Conservation (phyloP, 805 yeast genomes). For the Candida oleophila region DNA sequence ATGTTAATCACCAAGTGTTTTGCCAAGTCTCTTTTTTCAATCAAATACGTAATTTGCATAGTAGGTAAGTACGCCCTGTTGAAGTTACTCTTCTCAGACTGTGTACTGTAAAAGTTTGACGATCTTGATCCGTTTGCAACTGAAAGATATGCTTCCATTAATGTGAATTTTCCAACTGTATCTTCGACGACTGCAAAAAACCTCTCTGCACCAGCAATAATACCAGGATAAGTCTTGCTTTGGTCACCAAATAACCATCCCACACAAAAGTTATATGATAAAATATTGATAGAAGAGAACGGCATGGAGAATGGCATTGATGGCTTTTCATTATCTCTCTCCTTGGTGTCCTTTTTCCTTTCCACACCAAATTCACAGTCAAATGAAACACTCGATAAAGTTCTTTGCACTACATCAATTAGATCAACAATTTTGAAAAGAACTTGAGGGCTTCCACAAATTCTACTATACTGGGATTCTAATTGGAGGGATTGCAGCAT, state of each 20-base stretch:
- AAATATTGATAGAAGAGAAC: constrained; percentile 50
- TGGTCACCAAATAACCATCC: constrained; percentile 73
- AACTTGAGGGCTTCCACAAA: constrained; percentile 55
- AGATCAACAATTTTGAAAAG: constrained; percentile 39
- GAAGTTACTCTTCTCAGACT: constrained; percentile 45
- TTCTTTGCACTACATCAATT: constrained; percentile 20
- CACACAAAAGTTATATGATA: constrained; percentile 64
- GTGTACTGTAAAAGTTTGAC: constrained; percentile 46
- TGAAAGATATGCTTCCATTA: constrained; percentile 68
- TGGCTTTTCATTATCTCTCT: not conserved
- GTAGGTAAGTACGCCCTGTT: constrained; percentile 70
- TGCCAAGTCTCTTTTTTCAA: constrained; percentile 24
- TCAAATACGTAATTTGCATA: constrained; percentile 56
- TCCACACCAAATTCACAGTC: not conserved
- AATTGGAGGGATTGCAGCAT: constrained; percentile 49
- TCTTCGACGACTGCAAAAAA: constrained; percentile 65
- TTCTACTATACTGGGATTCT: constrained; percentile 56
- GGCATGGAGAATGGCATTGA: not conserved
- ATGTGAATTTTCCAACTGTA: constrained; percentile 62
- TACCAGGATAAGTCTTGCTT: constrained; percentile 56
- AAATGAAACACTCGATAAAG: not conserved
- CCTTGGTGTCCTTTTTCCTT: not conserved
- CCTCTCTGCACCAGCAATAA: constrained; percentile 75
- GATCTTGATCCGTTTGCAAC: constrained; percentile 63
- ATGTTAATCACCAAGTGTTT: constrained; percentile 49